Evolutionary conservation across 768 basidiomycete genomes (phyloP), one percentile per base, ranked within the genome.

Genomic region (Boletus sensibilis): DNA sequence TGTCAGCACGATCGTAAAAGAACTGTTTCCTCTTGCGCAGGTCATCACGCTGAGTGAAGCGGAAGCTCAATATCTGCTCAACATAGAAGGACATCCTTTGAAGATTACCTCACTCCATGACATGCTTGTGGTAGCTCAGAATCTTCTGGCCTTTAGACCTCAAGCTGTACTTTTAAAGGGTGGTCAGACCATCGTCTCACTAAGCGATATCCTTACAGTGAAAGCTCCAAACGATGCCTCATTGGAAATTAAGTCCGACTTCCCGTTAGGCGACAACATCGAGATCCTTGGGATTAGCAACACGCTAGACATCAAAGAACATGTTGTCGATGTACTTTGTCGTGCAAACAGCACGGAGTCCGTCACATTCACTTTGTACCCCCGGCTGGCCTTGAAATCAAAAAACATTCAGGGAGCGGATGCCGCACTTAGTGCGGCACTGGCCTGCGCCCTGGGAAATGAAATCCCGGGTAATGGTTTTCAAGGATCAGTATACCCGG

Each of bases 311-410:
- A 21, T 14, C 21, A 51, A 40, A 16, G 48, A 54, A 4, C 39
- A 11, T n/a, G 48, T 41, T 6, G 52, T 53, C 12, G 44, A 54
- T 9, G 38, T 54, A 18, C 53, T 54, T 52, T 54, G 53, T 21
- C 29, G 29, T 33, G 13, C 21, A 5, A 39, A 13, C 13, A 18
- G 14, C 33, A 34, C 46, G 18, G 21, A 21, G 23, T 20, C 43
- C 20, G 35, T 7, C 23, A 27, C 31, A 18, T 51, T 51, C 18
- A 52, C 38, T 4, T 13, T 55, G 39, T 55, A 55, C 25, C 53
- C 48, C 8, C 48, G 38, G 5, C 29, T 8, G 31, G 31, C 2
- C 21, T n/a, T 14, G 21, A 20, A 31, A 33, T 33, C 53, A 4
- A 55, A 27, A 31, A 34, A 25, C 9, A 5, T 41, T 8, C 21